These are phyloP conservation scores for Pyrenopolyporus hunteri DNA, from an alignment of 495 filamentous ascomycete genomes.

Conservation along the genomic window DNA sequence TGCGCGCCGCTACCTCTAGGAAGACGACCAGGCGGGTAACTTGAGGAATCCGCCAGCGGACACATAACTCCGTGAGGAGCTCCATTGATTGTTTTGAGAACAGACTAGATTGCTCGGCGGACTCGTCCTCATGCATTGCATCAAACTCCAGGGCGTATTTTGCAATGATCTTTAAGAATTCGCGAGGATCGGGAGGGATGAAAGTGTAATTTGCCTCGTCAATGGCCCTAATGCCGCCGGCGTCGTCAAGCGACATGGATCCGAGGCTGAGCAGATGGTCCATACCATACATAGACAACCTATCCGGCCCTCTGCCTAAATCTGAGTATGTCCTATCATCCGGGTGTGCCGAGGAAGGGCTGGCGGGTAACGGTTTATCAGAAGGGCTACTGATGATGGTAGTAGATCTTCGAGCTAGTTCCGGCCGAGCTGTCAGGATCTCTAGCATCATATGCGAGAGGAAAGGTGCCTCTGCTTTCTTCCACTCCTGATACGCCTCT, in stretches of 20 bases:
- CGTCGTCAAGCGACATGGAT: slow-evolving; percentile 67
- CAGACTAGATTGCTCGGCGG: slow-evolving; percentile 60
- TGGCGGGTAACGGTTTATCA: slow-evolving; percentile 56
- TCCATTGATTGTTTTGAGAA: slow-evolving; percentile 84
- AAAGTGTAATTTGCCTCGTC: slow-evolving; percentile 74
- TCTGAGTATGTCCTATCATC: slow-evolving; percentile 64
- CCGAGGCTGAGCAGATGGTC: slow-evolving; percentile 82
- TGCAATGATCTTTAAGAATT: slow-evolving; percentile 79
- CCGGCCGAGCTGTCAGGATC: slow-evolving; percentile 84
- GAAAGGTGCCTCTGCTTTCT: slow-evolving; percentile 78
- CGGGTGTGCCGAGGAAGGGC: slow-evolving; percentile 45
- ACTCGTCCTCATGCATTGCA: slow-evolving; percentile 55
- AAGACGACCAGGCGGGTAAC: slow-evolving; percentile 82
- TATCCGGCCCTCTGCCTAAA: slow-evolving; percentile 58
- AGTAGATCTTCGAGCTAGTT: slow-evolving; percentile 69
- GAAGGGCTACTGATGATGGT: slow-evolving; percentile 23
- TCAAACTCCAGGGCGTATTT: slow-evolving; percentile 72
- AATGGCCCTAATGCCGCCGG: slow-evolving; percentile 55
- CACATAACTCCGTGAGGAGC: slow-evolving; percentile 80
- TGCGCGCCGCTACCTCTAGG: slow-evolving; percentile 81
- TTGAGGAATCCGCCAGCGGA: slow-evolving; percentile 89
- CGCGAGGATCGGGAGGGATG: slow-evolving; percentile 84
- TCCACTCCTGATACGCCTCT: slow-evolving; percentile 90
- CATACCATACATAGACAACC: slow-evolving; percentile 62
- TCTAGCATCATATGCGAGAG: slow-evolving; percentile 91